Evolutionary conservation across 2,329 filamentous ascomycete species (phyloP).

Genomic region (Clonostachys byssicola): DNA sequence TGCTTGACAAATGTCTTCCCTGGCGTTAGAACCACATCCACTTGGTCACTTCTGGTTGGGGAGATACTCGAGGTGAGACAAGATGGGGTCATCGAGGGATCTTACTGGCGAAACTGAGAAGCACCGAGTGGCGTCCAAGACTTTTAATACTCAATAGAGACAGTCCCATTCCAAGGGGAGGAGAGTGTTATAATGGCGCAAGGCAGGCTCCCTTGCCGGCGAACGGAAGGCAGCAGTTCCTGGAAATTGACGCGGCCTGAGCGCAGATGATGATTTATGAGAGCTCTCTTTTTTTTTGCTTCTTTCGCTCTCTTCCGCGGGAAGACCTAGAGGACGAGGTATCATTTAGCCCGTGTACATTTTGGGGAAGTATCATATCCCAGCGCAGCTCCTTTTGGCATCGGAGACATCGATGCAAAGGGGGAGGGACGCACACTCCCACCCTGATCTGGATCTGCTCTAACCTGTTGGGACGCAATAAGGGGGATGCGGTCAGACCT

Average conservation of each 20-base stretch:
- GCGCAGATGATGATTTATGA: too few relatives aligned
- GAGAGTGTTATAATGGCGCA: constrained; percentile 1
- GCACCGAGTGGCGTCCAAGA: background rate
- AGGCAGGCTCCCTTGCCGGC: background rate
- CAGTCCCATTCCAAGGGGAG: constrained; percentile 3
- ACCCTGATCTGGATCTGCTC: too few relatives aligned
- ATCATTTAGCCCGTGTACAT: background rate
- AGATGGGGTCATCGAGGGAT: too few relatives aligned
- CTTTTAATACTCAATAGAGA: constrained; percentile 1
- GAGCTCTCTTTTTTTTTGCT: too few relatives aligned
- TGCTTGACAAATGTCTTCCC: background rate
- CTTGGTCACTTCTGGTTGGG: background rate
- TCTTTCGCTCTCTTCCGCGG: background rate
- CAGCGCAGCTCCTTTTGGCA: background rate
- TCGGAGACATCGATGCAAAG: too few relatives aligned
- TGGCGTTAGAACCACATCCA: background rate
- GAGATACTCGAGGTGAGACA: background rate
- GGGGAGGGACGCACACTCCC: too few relatives aligned
- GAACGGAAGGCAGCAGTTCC: background rate
- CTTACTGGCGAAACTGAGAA: background rate
- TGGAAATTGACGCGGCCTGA: too few relatives aligned
- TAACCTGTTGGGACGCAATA: too few relatives aligned
- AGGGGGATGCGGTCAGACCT: too few relatives aligned
- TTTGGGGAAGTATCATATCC: background rate
- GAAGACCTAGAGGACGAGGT: background rate